Conservation (phyloP, 176 grass and related monocot genomes). For the Thalia dealbata region DNA sequence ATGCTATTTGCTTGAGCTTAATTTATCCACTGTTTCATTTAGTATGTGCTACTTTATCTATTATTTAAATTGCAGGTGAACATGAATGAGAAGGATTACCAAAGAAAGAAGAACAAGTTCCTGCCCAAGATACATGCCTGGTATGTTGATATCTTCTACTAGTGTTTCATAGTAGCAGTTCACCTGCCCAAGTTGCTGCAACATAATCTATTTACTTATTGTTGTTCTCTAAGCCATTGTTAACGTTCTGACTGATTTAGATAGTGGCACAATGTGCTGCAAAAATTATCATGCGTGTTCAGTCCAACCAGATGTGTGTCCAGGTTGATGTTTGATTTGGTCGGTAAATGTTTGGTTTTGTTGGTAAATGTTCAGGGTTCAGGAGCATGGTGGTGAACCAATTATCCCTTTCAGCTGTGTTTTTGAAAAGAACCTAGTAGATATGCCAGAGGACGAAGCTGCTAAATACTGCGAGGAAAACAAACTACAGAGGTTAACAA, state of each 20-base stretch:
- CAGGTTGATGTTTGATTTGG: neutral
- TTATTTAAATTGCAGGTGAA: constrained; percentile 69
- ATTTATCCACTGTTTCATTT: neutral
- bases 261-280: neutral
- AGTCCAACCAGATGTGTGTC: too few species aligned
- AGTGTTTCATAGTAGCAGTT: neutral
- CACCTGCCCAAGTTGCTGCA: neutral
- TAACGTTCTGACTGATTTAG: neutral
- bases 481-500: constrained; percentile 52
- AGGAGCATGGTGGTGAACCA: constrained; percentile 87
- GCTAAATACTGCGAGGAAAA: constrained; percentile 92
- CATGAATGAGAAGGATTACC: constrained; percentile 97
- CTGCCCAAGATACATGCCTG: constrained; percentile 93
- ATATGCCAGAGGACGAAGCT: constrained; percentile 97
- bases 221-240: neutral
- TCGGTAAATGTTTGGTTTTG: neutral
- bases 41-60: constrained; percentile 8
- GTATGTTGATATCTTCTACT: constrained; percentile 22
- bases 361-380: constrained; percentile 37
- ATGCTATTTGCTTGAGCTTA: neutral
- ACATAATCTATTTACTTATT: neutral
- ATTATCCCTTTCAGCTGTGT: constrained; percentile 94
- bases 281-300: neutral
- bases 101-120: constrained; percentile 99
- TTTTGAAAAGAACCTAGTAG: constrained; percentile 70